Evolutionary conservation across 164 flowering plant genomes (phyloP).

Genomic region (Echeveria elegans): DNA sequence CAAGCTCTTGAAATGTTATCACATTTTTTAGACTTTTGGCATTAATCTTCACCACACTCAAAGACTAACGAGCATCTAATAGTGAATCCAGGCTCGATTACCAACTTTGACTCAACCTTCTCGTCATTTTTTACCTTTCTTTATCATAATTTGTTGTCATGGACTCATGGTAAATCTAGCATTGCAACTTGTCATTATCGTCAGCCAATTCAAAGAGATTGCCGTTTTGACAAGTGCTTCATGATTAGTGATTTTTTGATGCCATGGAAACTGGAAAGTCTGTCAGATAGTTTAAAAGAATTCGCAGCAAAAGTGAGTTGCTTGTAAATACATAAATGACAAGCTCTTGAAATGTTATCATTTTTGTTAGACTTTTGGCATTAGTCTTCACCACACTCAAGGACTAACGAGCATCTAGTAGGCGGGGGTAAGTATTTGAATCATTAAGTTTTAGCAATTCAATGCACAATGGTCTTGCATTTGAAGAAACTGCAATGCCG

Average conservation of each 20-base stretch:
- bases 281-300: neutral
- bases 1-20: no score
- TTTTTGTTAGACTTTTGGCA: neutral
- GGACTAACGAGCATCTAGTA: neutral
- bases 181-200: slow-evolving; percentile 10
- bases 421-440: neutral
- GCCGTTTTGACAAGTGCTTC: no score
- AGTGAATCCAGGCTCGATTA: neutral
- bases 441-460: neutral
- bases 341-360: no score
- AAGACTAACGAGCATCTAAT: neutral
- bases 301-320: neutral
- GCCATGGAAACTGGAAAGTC: neutral
- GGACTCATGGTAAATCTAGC: neutral
- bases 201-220: slow-evolving; percentile 64
- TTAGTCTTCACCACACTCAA: neutral
- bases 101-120: neutral
- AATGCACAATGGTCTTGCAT: neutral
- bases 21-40: neutral
- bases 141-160: neutral
- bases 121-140: neutral
- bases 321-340: no score
- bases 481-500: neutral
- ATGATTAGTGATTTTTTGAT: neutral
- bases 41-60: neutral